Evolutionary conservation across 2,329 filamentous ascomycete genomes (phyloP).

Genomic region (Colletotrichum sp.): DNA sequence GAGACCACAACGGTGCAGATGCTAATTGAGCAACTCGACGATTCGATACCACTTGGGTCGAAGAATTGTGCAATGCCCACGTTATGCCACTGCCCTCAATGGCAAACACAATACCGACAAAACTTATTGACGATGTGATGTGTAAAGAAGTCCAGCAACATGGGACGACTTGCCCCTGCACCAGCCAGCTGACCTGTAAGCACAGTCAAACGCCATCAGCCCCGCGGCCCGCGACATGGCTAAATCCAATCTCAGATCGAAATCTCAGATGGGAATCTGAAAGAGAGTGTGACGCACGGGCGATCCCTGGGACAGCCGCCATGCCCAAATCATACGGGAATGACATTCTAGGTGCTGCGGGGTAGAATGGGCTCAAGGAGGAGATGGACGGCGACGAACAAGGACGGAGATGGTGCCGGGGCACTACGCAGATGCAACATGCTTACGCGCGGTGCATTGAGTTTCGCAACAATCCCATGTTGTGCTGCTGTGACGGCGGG

Average conservation of each 20-base stretch:
- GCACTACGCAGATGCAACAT: not conserved
- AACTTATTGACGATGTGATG: not conserved
- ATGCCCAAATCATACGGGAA: not conserved
- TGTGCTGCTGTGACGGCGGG: not conserved
- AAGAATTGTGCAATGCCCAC: not conserved
- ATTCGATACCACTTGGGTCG: not conserved
- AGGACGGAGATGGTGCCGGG: not conserved
- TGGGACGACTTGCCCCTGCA: not conserved
- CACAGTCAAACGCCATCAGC: not conserved
- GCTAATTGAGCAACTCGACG: not conserved
- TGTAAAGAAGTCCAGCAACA: not conserved
- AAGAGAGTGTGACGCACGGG: not conserved
- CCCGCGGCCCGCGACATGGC: not conserved
- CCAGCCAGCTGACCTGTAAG: not conserved
- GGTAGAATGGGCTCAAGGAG: too few species aligned
- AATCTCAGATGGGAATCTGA: slow-evolving; percentile 14
- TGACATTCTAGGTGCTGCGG: not conserved
- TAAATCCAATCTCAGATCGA: not conserved
- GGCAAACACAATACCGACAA: not conserved
- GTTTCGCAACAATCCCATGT: not conserved
- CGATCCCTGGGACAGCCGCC: not conserved
- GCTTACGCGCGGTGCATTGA: not conserved
- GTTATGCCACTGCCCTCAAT: accelerated
- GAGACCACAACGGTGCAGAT: not conserved
- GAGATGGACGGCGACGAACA: not conserved